Evolutionary conservation across 169 alveolate species (phyloP), one percentile per base, ranked within the genome.

Genomic region (Plasmodium vivax): DNA sequence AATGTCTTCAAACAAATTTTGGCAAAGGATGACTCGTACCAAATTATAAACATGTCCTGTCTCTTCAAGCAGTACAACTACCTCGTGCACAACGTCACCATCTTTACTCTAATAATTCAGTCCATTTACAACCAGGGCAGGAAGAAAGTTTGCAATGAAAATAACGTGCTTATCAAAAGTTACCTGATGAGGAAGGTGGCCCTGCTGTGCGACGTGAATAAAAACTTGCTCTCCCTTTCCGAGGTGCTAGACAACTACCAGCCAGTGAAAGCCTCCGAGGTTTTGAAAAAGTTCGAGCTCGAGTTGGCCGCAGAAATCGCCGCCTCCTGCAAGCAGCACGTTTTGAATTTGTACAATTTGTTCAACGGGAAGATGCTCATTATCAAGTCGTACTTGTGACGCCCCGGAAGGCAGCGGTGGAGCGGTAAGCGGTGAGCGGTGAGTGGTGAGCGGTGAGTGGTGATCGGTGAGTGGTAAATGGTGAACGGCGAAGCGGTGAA

Each of bases 11-110:
- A 90, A 23, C 82, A 90, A 16, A 38, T 90, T 58, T 80, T 90
- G 30, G 36, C 6, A 43, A 90, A 79, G 45, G 94, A 90, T 14
- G 62, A 45, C 45, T 27, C 94, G 7, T 90, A 51, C n/a, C 94
- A 90, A 56, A 90, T 90, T 38, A 80, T 90, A 30, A 90, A 90
- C 51, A 16, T 90, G 47, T 90, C 94, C 5, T 90, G 94, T 47
- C 10, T 90, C 38, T 90, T 90, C 23, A 90, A 90, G 74, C 72
- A 90, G 36, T 90, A 45, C 36, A 90, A 90, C 51, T 90, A 90
- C 80, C 87, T 90, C 80, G 74, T 90, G 2, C 94, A 90, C 6
- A 90, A 90, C 45, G 38, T 90, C 3, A 90, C 94, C 5, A 80
- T 90, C 27, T 79, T 90, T 6, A 74, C 94, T 16, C 62, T 90